Evolutionary conservation across 2,329 filamentous ascomycete species (phyloP), one percentile per base, ranked within the genome.

Genomic region (Ilyonectria destructans): DNA sequence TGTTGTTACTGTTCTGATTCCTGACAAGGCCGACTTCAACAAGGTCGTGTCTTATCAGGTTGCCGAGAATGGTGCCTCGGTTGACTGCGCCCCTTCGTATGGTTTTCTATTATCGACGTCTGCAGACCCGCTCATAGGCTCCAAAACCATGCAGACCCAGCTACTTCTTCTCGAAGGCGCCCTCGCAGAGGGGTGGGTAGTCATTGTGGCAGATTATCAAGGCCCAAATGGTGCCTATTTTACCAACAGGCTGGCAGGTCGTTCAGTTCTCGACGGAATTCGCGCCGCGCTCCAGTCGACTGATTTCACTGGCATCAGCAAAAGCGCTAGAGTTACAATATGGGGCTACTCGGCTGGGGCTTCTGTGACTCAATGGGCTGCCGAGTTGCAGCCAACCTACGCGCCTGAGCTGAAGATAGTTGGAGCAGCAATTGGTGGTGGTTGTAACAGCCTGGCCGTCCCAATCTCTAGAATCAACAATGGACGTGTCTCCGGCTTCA

Each of bases 121-220:
- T 7, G 57, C 65, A 1, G 13, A 82, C 6, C 74, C 82, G 0
- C 78, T 82, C 57, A 77, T 85, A 58, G 80, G 81, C 8, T 80
- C 81, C 10, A 76, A 79, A 29, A 72, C 69, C 2, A 73, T 73
- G 7, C 68, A 75, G 54, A 23, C 59, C 4, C 72, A 78, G 59
- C 21, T 76, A 4, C 61, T 77, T 6, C 69, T 77, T 8, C 58
- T 75, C 9, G 68, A 77, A 45, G 67, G 63, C 1, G 70, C 69
- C 9, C 80, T 88, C 2, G 76, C 78, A 6, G 63, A 79, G 70
- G 85, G 85, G 7, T 87, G 84, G 84, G 77, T 83, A 21, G 82
- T 88, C 26, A 83, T 81, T 17, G 76, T 84, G 79, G 85, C 86
- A 0, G 86, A 88, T 70, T 83, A 81, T 61, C 80, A 85, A 62